These are phyloP conservation scores for Phialemoniopsis sp. DNA, from an alignment of 2,329 filamentous ascomycete species.

Conservation along the genomic window DNA sequence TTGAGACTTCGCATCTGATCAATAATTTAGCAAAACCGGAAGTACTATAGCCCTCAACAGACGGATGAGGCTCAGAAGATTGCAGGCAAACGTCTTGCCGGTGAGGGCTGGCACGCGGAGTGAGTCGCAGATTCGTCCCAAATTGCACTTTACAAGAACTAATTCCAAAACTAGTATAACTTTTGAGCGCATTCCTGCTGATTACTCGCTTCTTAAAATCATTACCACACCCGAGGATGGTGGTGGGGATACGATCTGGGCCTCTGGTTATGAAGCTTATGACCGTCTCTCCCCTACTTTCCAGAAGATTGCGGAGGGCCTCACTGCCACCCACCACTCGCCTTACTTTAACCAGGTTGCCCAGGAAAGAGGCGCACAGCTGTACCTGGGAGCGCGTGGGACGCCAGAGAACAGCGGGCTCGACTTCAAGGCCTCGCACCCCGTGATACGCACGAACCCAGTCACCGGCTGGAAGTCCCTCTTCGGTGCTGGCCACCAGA, in stretches of 20 bases:
- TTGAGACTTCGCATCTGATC: too few species aligned
- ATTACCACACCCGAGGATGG: slow-evolving; percentile 33
- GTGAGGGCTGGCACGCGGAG: slow-evolving; percentile 40
- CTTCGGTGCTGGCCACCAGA: slow-evolving; percentile 23
- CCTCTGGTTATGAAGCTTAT: slow-evolving; percentile 34
- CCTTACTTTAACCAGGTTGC: slow-evolving; percentile 22
- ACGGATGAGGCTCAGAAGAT: slow-evolving; percentile 17
- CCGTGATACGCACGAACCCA: slow-evolving; percentile 21
- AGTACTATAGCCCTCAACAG: slow-evolving; percentile 29
- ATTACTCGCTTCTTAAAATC: slow-evolving; percentile 40
- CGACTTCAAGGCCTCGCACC: slow-evolving; percentile 21
- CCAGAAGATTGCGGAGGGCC: slow-evolving; percentile 17
- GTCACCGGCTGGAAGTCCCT: slow-evolving; percentile 24
- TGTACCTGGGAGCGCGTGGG: slow-evolving; percentile 20
- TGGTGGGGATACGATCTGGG: slow-evolving; percentile 40
- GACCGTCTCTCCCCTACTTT: slow-evolving; percentile 25
- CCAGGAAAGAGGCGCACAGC: slow-evolving; percentile 28
- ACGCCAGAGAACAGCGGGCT: slow-evolving; percentile 19
- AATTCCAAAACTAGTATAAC: slow-evolving; percentile 23
- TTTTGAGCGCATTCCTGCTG: slow-evolving; percentile 39
- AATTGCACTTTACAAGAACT: background rate
- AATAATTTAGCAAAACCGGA: slow-evolving; percentile 28
- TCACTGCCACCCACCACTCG: slow-evolving; percentile 24
- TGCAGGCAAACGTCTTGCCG: slow-evolving; percentile 19
- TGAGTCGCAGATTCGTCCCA: slow-evolving; percentile 9